Evolutionary conservation across 176 grass and related monocot species (phyloP), one percentile per base, ranked within the genome.

Genomic region (Microstegium vimineum): DNA sequence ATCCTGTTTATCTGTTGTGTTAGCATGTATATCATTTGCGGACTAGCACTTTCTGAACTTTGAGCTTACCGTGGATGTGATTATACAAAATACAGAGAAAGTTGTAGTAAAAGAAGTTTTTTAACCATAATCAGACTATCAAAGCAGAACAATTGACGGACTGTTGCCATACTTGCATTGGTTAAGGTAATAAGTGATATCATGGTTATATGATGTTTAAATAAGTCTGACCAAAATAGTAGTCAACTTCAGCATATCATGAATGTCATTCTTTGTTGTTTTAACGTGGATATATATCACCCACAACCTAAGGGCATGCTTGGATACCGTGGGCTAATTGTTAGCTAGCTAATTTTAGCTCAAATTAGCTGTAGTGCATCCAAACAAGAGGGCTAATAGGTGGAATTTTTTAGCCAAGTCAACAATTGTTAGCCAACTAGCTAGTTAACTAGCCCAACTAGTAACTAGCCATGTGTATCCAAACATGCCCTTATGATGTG

Each of bases 201-300:
- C 14, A 23, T 64, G n/a, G 4, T 32, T 64, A n/a, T 32, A 10
- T 63, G 40, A 26, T 17, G 4, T 25, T 49, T 63, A 27, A 25
- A 76, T 79, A 69, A 70, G 17, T 35, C 30, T 67, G 17, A n/a
- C 60, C 1, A 31, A 82, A 74, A 5, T 34, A 54, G 52, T 71
- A 43, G 46, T 64, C 16, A 32, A 62, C 14, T 38, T 74, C 13
- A 35, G 6, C 78, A 68, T 68, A 51, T 62, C 56, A 41, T 28
- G 22, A 73, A 69, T 79, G 7, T 12, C 18, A 1, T 43, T 62
- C 2, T 63, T 83, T 4, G 63, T 45, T 69, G 1, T 75, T 83
- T 80, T 68, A 31, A 43, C 85, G 65, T 26, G 66, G 68, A 47
- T 73, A 20, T 66, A 11, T 47, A 36, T 33, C 72, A 68, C 30